Evolutionary conservation across 768 basidiomycete species (phyloP).

Genomic region (Phanerodontia chrysosporium): DNA sequence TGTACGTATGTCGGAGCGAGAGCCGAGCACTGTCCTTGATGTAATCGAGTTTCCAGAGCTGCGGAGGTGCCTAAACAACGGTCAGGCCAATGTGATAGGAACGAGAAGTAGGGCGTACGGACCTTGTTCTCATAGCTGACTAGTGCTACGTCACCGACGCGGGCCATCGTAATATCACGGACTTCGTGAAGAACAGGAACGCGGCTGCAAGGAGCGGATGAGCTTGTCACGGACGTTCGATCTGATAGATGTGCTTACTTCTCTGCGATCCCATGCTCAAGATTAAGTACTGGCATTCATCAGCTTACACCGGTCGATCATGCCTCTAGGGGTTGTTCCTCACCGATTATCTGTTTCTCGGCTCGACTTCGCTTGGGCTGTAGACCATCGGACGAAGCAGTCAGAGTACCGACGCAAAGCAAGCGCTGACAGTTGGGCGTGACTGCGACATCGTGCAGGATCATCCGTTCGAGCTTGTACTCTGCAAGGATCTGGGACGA

Average conservation of each 20-base stretch:
- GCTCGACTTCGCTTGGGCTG: slow-evolving; percentile 65
- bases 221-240: not conserved
- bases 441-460: slow-evolving; percentile 66
- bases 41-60: slow-evolving; percentile 69
- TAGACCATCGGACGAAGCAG: slow-evolving; percentile 57
- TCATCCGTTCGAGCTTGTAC: slow-evolving; percentile 58
- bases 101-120: not conserved
- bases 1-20: slow-evolving; percentile 62
- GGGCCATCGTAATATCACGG: slow-evolving; percentile 62
- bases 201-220: slow-evolving; percentile 38
- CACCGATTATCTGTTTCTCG: slow-evolving; percentile 75
- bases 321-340: no score
- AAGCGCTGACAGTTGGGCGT: slow-evolving; percentile 63
- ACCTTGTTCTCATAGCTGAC: slow-evolving; percentile 76
- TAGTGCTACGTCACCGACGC: slow-evolving; percentile 56
- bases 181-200: slow-evolving; percentile 73
- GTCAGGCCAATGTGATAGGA: not conserved
- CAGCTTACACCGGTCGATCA: not conserved
- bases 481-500: slow-evolving; percentile 43
- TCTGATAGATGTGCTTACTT: no score
- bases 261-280: no score
- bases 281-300: no score
- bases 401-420: slow-evolving; percentile 63
- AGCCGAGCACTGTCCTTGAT: slow-evolving; percentile 44
- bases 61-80: slow-evolving; percentile 57